phyloP scores from a whole-genome alignment of 202 grass and related monocot species.

The Panicum hallii region DNA sequence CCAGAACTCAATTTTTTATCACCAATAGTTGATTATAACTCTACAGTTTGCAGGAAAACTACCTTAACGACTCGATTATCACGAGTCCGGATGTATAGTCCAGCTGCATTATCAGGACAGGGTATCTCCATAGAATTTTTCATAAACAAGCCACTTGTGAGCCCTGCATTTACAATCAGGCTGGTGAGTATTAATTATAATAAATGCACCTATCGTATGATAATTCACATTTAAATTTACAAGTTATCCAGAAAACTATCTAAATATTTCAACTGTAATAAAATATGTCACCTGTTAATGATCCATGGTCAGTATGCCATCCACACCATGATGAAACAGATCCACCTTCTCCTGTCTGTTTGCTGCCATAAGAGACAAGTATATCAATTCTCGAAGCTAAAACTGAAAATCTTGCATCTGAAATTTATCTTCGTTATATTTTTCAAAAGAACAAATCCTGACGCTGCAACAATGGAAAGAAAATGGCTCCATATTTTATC shows the following conservation, averaged over 20 bases:
- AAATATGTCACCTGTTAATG: constrained; percentile 74
- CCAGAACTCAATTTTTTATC: no score
- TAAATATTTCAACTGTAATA: constrained; percentile 17
- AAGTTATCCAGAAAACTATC: background rate
- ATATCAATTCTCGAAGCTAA: background rate
- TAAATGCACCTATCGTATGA: constrained; percentile 12
- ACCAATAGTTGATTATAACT: background rate
- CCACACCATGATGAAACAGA: constrained; percentile 95
- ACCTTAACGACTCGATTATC: constrained; percentile 78
- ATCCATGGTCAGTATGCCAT: constrained; percentile 93
- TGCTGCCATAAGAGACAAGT: constrained; percentile 52
- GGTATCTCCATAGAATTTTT: constrained; percentile 71
- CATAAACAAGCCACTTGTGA: constrained; percentile 90
- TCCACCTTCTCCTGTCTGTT: constrained; percentile 47
- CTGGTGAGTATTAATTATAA: constrained; percentile 12
- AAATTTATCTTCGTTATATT: background rate
- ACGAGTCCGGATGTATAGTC: constrained; percentile 85
- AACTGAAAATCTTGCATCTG: constrained; percentile 8
- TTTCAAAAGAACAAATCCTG: background rate
- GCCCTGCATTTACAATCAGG: constrained; percentile 57
- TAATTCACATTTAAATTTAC: background rate
- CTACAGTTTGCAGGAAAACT: constrained; percentile 33
- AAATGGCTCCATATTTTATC: background rate
- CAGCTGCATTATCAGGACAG: constrained; percentile 89
- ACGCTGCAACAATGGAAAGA: background rate